Conservation (phyloP, 2,329 filamentous ascomycete species). For the Dichotomopilus funicola region DNA sequence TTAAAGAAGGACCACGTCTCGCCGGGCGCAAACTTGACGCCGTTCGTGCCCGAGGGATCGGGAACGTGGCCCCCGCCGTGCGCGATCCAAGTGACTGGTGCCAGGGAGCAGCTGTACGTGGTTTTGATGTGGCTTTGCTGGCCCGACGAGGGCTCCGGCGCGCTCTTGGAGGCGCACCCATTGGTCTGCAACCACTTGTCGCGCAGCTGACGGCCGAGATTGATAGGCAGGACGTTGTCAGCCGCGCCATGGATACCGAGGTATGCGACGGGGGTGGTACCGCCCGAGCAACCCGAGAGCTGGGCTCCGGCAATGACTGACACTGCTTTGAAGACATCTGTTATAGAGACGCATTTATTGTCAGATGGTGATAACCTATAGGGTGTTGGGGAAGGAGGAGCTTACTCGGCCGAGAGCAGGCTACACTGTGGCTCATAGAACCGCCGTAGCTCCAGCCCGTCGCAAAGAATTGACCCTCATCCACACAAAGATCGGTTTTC, state of each 20-base stretch:
- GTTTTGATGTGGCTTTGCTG: slow-evolving; percentile 14
- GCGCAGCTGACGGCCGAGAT: slow-evolving; percentile 14
- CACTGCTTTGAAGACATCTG: slow-evolving; percentile 34
- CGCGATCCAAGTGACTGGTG: slow-evolving; percentile 18
- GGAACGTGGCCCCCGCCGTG: slow-evolving; percentile 17
- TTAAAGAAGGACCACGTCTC: slow-evolving; percentile 21
- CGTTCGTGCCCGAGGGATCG: slow-evolving; percentile 1
- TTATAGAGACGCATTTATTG: background rate
- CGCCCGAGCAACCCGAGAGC: slow-evolving; percentile 14
- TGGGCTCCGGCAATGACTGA: slow-evolving; percentile 12
- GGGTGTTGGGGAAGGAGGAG: background rate
- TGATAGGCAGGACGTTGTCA: slow-evolving; percentile 16
- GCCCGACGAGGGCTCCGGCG: slow-evolving; percentile 8
- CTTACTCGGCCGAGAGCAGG: slow-evolving; percentile 33
- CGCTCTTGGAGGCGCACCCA: slow-evolving; percentile 14
- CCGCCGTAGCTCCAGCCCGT: slow-evolving; percentile 40
- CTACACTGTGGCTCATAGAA: slow-evolving; percentile 36
- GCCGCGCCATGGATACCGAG: slow-evolving; percentile 16
- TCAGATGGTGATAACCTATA: background rate
- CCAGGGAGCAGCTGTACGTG: slow-evolving; percentile 12
- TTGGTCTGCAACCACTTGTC: slow-evolving; percentile 18
- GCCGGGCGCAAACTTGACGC: slow-evolving; percentile 16
- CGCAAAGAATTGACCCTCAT: slow-evolving; percentile 36
- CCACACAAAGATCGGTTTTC: slow-evolving; percentile 36
- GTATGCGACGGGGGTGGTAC: slow-evolving; percentile 16